Evolutionary conservation across 2,329 filamentous ascomycete species (phyloP).

Genomic region (Xylariaceae sp.): DNA sequence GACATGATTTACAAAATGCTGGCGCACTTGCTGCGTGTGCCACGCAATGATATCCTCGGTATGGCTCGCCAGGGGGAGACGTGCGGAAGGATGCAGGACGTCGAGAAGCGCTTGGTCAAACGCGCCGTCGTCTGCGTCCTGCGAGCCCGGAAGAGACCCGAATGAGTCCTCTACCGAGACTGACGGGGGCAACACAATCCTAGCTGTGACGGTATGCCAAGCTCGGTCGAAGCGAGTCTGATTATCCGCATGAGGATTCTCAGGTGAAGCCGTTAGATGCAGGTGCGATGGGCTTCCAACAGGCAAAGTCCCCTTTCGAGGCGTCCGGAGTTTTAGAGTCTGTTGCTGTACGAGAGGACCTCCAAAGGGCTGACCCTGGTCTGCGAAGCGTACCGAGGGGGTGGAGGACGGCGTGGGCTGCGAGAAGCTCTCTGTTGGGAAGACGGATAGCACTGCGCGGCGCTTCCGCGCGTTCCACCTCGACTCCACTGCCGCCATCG

Average conservation of each 20-base stretch:
- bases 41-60: slow-evolving; percentile 56
- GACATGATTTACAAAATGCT: slow-evolving; percentile 58
- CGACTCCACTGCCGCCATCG: slow-evolving; percentile 33
- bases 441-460: slow-evolving; percentile 53
- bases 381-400: slow-evolving; percentile 35
- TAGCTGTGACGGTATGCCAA: slow-evolving; percentile 59
- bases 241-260: slow-evolving; percentile 36
- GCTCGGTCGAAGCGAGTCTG: slow-evolving; percentile 58
- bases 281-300: slow-evolving; percentile 19
- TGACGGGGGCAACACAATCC: slow-evolving; percentile 53
- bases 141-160: slow-evolving; percentile 42
- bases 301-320: slow-evolving; percentile 21
- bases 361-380: slow-evolving; percentile 45
- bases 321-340: slow-evolving; percentile 10
- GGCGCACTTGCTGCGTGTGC: slow-evolving; percentile 58
- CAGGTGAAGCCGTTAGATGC: slow-evolving; percentile 19
- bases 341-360: slow-evolving; percentile 29
- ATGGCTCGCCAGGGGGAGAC: slow-evolving; percentile 46
- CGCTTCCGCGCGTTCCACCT: slow-evolving; percentile 45
- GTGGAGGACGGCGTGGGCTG: slow-evolving; percentile 45
- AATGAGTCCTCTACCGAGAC: slow-evolving; percentile 53
- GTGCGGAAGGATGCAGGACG: slow-evolving; percentile 44
- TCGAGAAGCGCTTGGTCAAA: slow-evolving; percentile 53
- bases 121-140: slow-evolving; percentile 34
- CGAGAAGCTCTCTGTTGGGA: slow-evolving; percentile 44